Evolutionary conservation across 1,284 basidiomycete species (phyloP).

Genomic region (Tilletiopsis washingtonensis): DNA sequence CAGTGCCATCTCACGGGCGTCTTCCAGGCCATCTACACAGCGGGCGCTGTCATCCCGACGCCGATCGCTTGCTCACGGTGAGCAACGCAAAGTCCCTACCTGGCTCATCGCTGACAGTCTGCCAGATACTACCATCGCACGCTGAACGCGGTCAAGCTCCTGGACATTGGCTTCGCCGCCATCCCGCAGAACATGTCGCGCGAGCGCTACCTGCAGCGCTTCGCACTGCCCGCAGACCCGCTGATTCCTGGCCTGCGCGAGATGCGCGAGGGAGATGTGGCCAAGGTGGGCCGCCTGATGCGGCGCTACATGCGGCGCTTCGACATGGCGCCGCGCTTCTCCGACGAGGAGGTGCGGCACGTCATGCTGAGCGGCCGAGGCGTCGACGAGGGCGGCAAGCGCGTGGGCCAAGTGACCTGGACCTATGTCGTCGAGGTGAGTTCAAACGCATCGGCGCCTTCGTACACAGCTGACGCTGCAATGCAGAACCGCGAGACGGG

Average conservation of each 20-base stretch:
- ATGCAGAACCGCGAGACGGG: constrained; percentile 68
- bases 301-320: constrained; percentile 75
- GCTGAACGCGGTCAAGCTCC: constrained; percentile 82
- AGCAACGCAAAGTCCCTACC: neutral
- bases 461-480: neutral
- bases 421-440: constrained; percentile 87
- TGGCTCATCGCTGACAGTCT: constrained; percentile 7
- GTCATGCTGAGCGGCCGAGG: constrained; percentile 81
- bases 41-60: constrained; percentile 39
- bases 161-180: constrained; percentile 83
- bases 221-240: constrained; percentile 18
- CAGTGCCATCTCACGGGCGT: constrained; percentile 80
- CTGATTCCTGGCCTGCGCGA: constrained; percentile 60
- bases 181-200: constrained; percentile 34
- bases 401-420: constrained; percentile 78
- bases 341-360: constrained; percentile 73
- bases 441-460: neutral
- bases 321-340: constrained; percentile 71
- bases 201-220: constrained; percentile 29
- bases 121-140: constrained; percentile 83
- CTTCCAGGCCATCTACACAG: constrained; percentile 98
- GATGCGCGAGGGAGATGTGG: constrained; percentile 73
- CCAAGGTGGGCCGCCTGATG: constrained; percentile 66
- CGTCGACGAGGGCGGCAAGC: constrained; percentile 49
- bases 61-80: constrained; percentile 15